These are phyloP conservation scores for Apiospora rasikravindrae DNA, from an alignment of 2,329 filamentous ascomycete species.

Conservation along the genomic window DNA sequence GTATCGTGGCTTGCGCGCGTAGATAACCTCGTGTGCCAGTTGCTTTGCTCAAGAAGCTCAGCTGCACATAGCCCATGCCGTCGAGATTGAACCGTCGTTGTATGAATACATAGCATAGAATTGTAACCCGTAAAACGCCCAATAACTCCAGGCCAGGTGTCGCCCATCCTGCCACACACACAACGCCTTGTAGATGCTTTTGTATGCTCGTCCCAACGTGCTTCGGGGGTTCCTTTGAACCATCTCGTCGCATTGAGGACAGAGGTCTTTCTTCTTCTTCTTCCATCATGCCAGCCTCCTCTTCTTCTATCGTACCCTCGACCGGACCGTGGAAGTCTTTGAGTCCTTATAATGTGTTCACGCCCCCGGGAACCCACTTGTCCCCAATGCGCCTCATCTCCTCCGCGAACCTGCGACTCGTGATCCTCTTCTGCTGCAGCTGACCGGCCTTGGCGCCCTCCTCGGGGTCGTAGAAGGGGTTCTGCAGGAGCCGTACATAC, in stretches of 20 bases:
- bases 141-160: conserved; percentile 9
- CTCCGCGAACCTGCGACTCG: conserved; percentile 77
- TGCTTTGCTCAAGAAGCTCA: not conserved
- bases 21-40: not conserved
- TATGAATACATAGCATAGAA: not conserved
- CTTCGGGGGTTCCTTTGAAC: not conserved
- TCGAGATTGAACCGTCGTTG: not conserved
- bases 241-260: not conserved
- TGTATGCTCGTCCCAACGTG: not conserved
- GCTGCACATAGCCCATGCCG: not conserved
- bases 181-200: conserved; percentile 3
- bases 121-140: not conserved
- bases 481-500: conserved; percentile 86
- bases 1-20: not conserved
- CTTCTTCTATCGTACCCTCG: no score
- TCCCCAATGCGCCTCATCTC: conserved; percentile 89
- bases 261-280: not conserved
- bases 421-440: conserved; percentile 71
- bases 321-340: not conserved
- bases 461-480: conserved; percentile 93
- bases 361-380: conserved; percentile 76
- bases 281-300: no score
- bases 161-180: not conserved
- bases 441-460: conserved; percentile 62
- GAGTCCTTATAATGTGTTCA: conserved; percentile 38